Conservation (phyloP, 2,329 filamentous ascomycete species). For the Colletotrichum sojae region DNA sequence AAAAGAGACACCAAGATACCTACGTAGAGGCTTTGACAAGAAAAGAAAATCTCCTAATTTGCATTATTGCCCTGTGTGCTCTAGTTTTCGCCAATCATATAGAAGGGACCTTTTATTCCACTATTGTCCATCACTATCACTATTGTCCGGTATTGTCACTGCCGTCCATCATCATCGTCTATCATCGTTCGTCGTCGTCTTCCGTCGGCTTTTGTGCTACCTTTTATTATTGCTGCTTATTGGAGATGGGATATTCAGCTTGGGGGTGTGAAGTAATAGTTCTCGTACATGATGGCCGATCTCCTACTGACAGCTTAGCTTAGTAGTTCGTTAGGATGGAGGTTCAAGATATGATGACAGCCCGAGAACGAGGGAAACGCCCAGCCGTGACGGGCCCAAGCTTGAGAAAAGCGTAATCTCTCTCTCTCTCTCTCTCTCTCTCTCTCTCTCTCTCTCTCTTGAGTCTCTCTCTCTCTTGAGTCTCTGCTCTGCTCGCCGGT, state of each 20-base stretch:
- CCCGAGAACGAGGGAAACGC: neutral
- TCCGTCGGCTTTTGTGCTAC: no score
- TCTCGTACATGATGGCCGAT: no score
- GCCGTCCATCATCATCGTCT: no score
- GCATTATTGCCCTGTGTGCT: no score
- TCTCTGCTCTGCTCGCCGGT: neutral
- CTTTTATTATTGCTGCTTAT: no score
- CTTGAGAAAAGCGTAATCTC: slow-evolving; percentile 3
- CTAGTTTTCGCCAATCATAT: no score
- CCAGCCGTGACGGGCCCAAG: slow-evolving; percentile 1
- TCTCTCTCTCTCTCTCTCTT: neutral
- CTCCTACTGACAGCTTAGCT: neutral
- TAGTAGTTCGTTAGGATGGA: neutral
- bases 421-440: neutral
- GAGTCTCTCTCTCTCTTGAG: neutral
- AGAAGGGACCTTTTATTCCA: no score
- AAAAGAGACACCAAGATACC: slow-evolving; percentile 16
- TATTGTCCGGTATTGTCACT: no score
- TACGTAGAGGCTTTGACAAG: neutral
- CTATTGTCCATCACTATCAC: no score
- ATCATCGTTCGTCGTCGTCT: no score
- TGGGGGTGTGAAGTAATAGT: no score
- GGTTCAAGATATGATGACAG: neutral
- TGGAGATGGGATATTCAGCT: no score
- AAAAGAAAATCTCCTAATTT: neutral